Base-by-base conservation (phyloP, 768 basidiomycete species). In the Porphyrellus cyaneotinctus region DNA sequence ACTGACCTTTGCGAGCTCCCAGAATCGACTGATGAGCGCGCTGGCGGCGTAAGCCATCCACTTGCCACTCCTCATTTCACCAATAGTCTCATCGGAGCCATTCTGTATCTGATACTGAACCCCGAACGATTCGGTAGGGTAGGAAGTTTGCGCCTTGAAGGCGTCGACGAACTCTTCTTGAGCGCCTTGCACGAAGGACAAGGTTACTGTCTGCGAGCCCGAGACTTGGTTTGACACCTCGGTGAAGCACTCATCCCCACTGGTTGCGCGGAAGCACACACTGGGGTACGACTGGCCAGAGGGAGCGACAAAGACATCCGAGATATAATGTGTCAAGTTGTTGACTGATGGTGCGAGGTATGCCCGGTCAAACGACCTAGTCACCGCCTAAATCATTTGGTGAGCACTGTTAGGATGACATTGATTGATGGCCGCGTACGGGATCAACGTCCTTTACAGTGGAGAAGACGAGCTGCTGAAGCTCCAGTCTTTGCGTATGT, bases 41-140 rank as follows among this genome's bases (percentile, higher is more conserved):
- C 84, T 75, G 9, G 80, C 79, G 2, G 95, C 95, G 59, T 97
- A 95, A 0, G 90, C 85, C 41, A 95, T 79, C 94, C 94, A 97
- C 53, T 83, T 87, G 36, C 87, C 82, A 51, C 84, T 87, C 67
- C 81, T 82, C 82, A 91, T 88, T 54, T 87, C 82, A 17, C 78
- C 81, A 45, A 90, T 82, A 11, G 80, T 72, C 61, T 62, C 78
- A 51, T 68, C 74, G 57, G 74, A 73, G 24, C 52, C 70, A 56
- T 64, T 70, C 53, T 84, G 82, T 24, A 80, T 70, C 43, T 78
- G 75, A 63, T 81, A 83, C 43, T 75, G 73, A 35, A 83, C 69
- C 12, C 74, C 75, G 11, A 65, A 59, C 30, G 68, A 70, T 55
- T 78, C 76, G 9, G 63, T 58, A 18, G 65, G 52, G 49, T 75